Percentiles rank a stretch among this genome's conserved stretches.
Conservation (phyloP, 2,329 filamentous ascomycete genomes). For the Chaetomium olivaceum region DNA sequence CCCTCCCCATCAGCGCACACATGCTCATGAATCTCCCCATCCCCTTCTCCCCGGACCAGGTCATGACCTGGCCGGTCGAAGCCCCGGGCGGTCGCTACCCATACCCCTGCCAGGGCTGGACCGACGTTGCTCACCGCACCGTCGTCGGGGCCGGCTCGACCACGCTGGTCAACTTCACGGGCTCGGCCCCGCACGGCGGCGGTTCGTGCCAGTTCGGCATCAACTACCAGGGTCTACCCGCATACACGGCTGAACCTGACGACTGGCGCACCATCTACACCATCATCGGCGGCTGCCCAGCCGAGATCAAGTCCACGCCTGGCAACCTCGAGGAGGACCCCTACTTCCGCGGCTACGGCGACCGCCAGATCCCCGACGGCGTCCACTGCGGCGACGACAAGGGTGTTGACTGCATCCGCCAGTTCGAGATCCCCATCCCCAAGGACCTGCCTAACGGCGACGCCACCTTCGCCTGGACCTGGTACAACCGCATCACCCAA, state of each 20-base stretch:
- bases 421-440: not conserved
- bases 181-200: conserved; percentile 1
- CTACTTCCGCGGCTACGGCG: not conserved
- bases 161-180: not conserved
- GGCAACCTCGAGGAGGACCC: not conserved
- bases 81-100: not conserved
- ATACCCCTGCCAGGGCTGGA: not conserved
- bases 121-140: not conserved
- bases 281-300: not conserved
- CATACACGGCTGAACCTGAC: not conserved
- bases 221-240: not conserved
- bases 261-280: conserved; percentile 3
- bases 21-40: not conserved
- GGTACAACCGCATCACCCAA: not conserved
- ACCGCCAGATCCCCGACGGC: not conserved
- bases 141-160: not conserved
- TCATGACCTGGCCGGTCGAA: not conserved
- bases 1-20: not conserved
- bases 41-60: not conserved
- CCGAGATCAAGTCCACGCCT: not conserved
- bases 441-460: not conserved
- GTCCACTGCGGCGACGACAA: not conserved
- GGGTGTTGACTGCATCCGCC: not conserved
- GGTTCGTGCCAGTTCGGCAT: not conserved
- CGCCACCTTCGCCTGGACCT: not conserved